Percentiles rank a stretch among this genome's conserved stretches.
Evolutionary conservation across 495 filamentous ascomycete species (phyloP).

Genomic region (Ramalina intermedia): DNA sequence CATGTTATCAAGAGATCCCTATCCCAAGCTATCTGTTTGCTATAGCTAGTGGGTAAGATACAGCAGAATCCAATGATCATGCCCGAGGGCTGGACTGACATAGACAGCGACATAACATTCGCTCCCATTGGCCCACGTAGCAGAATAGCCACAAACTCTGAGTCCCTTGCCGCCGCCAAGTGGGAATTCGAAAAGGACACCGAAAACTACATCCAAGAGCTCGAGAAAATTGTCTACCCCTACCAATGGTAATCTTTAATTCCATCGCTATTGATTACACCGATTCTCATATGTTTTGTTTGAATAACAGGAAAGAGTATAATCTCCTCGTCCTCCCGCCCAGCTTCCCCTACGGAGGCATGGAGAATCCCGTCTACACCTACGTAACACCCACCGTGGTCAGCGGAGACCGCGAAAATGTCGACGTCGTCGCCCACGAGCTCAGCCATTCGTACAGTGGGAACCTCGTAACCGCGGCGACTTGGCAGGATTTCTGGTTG

Average conservation of each 20-base stretch:
- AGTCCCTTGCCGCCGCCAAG: slow-evolving; percentile 68
- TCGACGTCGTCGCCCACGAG: slow-evolving; percentile 96
- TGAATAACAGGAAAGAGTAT: slow-evolving; percentile 51
- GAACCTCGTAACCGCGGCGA: slow-evolving; percentile 78
- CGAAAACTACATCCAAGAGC: slow-evolving; percentile 76
- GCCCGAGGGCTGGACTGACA: not conserved
- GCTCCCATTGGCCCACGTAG: slow-evolving; percentile 77
- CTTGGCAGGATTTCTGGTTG: slow-evolving; percentile 96
- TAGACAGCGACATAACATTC: slow-evolving; percentile 53
- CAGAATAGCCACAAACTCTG: slow-evolving; percentile 70
- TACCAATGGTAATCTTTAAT: slow-evolving; percentile 45
- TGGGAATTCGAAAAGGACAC: slow-evolving; percentile 84
- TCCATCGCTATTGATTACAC: too few relatives aligned
- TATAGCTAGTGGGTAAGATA: slow-evolving; percentile 56
- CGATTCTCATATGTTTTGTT: too few relatives aligned
- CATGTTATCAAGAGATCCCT: slow-evolving; percentile 75
- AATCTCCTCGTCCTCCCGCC: slow-evolving; percentile 84
- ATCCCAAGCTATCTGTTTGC: slow-evolving; percentile 94
- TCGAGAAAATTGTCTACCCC: slow-evolving; percentile 75
- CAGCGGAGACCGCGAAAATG: slow-evolving; percentile 63
- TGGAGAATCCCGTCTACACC: slow-evolving; percentile 1
- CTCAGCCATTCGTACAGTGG: slow-evolving; percentile 85
- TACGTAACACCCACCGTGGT: slow-evolving; percentile 3
- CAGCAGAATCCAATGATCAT: not conserved
- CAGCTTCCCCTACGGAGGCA: slow-evolving; percentile 61